Base-by-base conservation (phyloP, 2,329 filamentous ascomycete genomes). In the Penicillium sp. region DNA sequence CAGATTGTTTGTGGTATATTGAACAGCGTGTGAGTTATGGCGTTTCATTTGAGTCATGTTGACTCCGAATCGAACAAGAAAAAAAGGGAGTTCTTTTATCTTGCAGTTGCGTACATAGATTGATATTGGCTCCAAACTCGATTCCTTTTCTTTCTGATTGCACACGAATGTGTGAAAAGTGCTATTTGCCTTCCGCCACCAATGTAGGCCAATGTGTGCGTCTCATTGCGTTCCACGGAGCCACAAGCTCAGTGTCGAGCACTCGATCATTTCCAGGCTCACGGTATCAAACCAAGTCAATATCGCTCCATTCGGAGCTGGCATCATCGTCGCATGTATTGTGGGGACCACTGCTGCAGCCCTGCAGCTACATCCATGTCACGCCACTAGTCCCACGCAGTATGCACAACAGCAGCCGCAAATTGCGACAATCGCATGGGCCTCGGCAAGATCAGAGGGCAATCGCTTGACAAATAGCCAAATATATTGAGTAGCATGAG, bases 11-110 rank as follows among this genome's bases (percentile, higher is more conserved):
- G 47, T 49, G 41, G 45, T 57, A 37, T 38, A 35, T 61, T 58
- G 42, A 59, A 31, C 42, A 67, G 64, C 61, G 60, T 59, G 59
- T 58, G 64, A 61, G 67, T 66, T 66, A 60, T 40, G 66, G 67
- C 61, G 62, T 69, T 65, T 60, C n/a, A 59, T 48, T 36, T 42
- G 53, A 41, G 57, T 48, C 51, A 38, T 55, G 26, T 53, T 55
- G 58, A 51, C 58, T 53, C 36, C 45, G 46, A 55, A 48, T 45
- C 36, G 50, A 52, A 25, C 43, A 31, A 37, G 7, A 17, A n/a
- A 31, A 55, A 46, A 31, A 55, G 41, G 43, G 19, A 41, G 30
- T 40, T 53, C 50, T 48, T 43, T 38, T 52, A 38, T 43, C 31
- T 45, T 41, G 42, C n/a, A 28, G 31, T 51, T 49, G 31, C 41